These are phyloP conservation scores for Euclidium syriacum DNA, from an alignment of 345 rosid species.

Conservation along the genomic window DNA sequence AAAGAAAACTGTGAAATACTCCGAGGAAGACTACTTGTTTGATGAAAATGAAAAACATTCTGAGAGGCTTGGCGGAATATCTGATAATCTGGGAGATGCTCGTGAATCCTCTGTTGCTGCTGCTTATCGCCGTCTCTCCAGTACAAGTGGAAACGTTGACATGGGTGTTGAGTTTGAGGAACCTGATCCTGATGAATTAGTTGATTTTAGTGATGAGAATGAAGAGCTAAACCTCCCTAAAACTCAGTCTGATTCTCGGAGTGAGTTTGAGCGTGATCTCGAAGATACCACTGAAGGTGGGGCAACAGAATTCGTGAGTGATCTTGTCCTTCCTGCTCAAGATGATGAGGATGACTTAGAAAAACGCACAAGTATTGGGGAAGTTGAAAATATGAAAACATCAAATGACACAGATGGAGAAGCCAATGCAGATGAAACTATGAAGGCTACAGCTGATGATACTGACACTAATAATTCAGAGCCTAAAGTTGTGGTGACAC, in stretches of 20 bases:
- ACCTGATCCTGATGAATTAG: constrained; percentile 63
- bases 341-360: constrained; percentile 37
- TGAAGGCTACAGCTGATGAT: constrained; percentile 19
- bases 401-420: constrained; percentile 13
- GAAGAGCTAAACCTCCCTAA: not conserved
- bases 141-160: constrained; percentile 23
- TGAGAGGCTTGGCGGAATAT: constrained; percentile 74
- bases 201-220: constrained; percentile 14
- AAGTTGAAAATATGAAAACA: constrained; percentile 10
- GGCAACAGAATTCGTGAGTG: constrained; percentile 3
- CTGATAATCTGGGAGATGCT: constrained; percentile 48
- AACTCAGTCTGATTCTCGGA: constrained; percentile 21
- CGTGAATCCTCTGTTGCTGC: constrained; percentile 83
- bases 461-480: constrained; percentile 35
- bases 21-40: constrained; percentile 38
- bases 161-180: constrained; percentile 34
- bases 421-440: not conserved
- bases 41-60: constrained; percentile 28
- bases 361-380: not conserved
- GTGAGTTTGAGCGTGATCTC: constrained; percentile 42
- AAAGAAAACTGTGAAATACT: constrained; percentile 21
- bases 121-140: constrained; percentile 62
- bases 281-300: constrained; percentile 26
- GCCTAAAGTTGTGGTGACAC: constrained; percentile 37
- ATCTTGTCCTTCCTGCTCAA: constrained; percentile 9